These are phyloP conservation scores for Dimocarpus longan DNA, from an alignment of 345 rosid genomes.

Conservation along the genomic window DNA sequence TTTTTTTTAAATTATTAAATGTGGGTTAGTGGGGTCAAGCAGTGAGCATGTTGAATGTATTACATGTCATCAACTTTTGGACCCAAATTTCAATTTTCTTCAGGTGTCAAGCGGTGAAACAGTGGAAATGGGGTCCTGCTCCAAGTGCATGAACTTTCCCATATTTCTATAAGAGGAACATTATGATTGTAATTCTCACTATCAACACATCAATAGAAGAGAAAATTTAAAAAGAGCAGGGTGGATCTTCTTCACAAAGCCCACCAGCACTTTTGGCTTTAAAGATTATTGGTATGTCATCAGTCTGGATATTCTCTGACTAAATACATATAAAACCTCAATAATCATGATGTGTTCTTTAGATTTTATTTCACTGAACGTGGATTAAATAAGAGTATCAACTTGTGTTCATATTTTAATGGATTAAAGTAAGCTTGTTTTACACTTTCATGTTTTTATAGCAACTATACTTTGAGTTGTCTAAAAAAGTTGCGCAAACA, in stretches of 20 bases:
- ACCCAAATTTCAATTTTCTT: neutral
- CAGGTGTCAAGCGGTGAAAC: neutral
- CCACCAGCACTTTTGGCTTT: constrained; percentile 9
- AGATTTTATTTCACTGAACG: no score
- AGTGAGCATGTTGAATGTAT: neutral
- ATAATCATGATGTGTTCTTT: no score
- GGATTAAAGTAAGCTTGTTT: neutral
- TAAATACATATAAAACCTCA: neutral
- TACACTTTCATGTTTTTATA: neutral
- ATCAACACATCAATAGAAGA: neutral
- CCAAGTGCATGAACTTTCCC: constrained; percentile 20
- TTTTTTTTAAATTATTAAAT: no score
- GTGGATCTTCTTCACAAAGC: constrained; percentile 2
- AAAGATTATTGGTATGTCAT: constrained; percentile 11
- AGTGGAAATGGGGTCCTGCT: neutral
- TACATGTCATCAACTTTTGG: neutral
- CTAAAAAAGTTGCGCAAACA: no score
- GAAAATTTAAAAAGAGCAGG: neutral
- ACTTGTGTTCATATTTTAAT: neutral
- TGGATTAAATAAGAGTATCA: no score
- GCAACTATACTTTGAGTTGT: no score
- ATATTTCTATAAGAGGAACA: constrained; percentile 23
- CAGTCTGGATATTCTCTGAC: constrained; percentile 16
- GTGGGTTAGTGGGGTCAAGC: constrained; percentile 5
- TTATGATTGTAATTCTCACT: constrained; percentile 22